Conservation (phyloP, 2,329 filamentous ascomycete genomes). For the Chrysoporthe cubensis region DNA sequence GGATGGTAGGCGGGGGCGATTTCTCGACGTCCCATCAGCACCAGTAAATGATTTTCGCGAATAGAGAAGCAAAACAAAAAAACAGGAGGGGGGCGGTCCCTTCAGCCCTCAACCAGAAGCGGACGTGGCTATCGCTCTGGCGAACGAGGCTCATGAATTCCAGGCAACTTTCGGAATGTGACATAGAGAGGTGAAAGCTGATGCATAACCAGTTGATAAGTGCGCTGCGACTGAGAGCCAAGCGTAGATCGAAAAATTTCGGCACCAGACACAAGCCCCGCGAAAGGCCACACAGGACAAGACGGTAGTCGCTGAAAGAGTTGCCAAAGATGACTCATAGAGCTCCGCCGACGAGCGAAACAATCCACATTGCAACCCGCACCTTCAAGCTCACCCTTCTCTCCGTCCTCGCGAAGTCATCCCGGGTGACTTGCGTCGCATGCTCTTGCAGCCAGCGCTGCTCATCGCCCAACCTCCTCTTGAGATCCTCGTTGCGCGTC, state of each 20-base stretch:
- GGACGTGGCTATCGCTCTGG: neutral
- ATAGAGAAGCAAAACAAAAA: neutral
- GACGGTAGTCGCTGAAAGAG: neutral
- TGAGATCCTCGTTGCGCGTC: slow-evolving; percentile 74
- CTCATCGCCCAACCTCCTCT: slow-evolving; percentile 75
- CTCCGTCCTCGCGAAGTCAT: slow-evolving; percentile 81
- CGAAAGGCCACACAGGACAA: neutral
- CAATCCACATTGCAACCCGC: slow-evolving; percentile 90
- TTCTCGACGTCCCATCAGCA: neutral
- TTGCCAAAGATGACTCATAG: slow-evolving; percentile 53
- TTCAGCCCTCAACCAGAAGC: neutral
- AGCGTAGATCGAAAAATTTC: neutral
- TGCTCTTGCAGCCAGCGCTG: slow-evolving; percentile 79
- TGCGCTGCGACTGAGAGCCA: neutral
- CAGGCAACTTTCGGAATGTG: neutral
- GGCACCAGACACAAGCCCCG: neutral
- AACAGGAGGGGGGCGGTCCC: too few species aligned
- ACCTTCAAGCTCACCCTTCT: slow-evolving; percentile 85
- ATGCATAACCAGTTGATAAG: neutral
- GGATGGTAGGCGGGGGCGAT: neutral
- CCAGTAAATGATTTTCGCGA: neutral
- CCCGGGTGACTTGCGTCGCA: slow-evolving; percentile 68
- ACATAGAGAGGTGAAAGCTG: neutral
- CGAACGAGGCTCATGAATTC: neutral
- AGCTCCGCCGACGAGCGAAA: slow-evolving; percentile 83